phyloP scores from a whole-genome alignment of 371 early-diverging fungal species.

The Syncephalastrum racemosum region DNA sequence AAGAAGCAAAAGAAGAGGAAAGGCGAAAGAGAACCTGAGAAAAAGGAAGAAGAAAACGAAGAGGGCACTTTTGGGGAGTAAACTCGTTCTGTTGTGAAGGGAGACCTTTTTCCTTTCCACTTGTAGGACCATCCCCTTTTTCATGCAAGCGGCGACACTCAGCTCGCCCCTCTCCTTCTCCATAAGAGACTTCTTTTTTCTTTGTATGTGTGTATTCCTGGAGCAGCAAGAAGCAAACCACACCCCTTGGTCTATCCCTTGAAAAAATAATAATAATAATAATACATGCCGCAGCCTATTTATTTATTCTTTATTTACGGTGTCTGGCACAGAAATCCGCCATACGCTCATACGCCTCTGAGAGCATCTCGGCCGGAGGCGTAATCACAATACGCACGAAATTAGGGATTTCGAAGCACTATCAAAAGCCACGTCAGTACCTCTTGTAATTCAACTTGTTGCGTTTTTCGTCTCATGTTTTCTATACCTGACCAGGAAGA shows the following conservation, averaged over 20 bases:
- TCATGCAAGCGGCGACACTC: no score
- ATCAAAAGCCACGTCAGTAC: conserved; percentile 1
- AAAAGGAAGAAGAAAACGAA: conserved; percentile 1
- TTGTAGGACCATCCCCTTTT: no score
- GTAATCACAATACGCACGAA: conserved; percentile 83
- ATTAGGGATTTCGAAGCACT: conserved; percentile 83
- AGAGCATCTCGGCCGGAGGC: conserved; percentile 70
- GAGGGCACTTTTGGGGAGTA: no score
- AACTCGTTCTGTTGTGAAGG: no score
- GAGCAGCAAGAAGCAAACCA: no score
- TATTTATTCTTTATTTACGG: conserved; percentile 22
- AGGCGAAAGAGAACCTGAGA: conserved; percentile 7
- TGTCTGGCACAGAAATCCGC: conserved; percentile 80
- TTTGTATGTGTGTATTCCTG: no score
- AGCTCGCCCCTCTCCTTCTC: no score
- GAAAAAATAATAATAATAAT: no score
- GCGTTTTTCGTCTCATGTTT: background rate
- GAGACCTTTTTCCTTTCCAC: no score
- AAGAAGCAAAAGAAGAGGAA: conserved; percentile 8
- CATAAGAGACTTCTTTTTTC: no score
- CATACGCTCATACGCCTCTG: conserved; percentile 78
- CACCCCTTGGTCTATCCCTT: no score
- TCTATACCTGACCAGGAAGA: conserved; percentile 76
- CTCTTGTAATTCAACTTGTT: background rate
- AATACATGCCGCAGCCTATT: no score